Evolutionary conservation across 2,329 filamentous ascomycete species (phyloP).

Genomic region (Clathrospora elynae): DNA sequence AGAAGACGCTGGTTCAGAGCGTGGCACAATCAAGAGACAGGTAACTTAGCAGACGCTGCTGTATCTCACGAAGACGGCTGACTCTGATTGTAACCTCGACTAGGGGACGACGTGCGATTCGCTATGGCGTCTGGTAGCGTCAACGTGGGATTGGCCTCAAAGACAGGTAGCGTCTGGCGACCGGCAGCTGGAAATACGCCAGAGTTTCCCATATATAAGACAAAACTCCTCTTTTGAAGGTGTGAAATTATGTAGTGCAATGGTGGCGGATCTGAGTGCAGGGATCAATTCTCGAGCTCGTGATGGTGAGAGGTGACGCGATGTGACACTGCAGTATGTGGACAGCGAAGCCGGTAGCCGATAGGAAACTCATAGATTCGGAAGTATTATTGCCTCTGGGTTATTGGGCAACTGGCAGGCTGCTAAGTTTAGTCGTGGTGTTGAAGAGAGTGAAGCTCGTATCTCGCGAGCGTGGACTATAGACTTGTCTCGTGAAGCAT

Average conservation of each 20-base stretch:
- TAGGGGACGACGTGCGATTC: constrained; percentile 13
- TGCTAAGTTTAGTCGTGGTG: neutral
- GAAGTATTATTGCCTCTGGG: neutral
- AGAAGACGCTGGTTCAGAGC: constrained; percentile 19
- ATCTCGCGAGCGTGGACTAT: neutral
- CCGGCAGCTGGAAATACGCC: constrained; percentile 18
- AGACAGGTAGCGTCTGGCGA: constrained; percentile 9
- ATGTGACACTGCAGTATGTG: constrained; percentile 28
- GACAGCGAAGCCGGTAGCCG: constrained; percentile 19
- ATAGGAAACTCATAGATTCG: constrained; percentile 1
- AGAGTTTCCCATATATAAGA: constrained; percentile 21
- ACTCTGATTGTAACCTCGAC: constrained; percentile 28
- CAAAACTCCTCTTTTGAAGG: constrained; percentile 22
- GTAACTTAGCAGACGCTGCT: constrained; percentile 31
- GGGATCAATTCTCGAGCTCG: constrained; percentile 24
- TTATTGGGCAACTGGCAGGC: neutral
- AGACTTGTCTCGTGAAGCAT: neutral
- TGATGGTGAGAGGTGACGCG: constrained; percentile 23
- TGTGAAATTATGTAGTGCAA: constrained; percentile 26
- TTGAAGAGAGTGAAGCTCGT: neutral
- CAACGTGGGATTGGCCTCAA: constrained; percentile 1
- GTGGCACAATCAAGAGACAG: constrained; percentile 29
- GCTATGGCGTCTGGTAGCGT: neutral
- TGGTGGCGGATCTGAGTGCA: constrained; percentile 27
- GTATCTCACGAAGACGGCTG: constrained; percentile 25